phyloP scores from a whole-genome alignment of 192 early-diverging fungal genomes.

The Backusella parvicylindrica region DNA sequence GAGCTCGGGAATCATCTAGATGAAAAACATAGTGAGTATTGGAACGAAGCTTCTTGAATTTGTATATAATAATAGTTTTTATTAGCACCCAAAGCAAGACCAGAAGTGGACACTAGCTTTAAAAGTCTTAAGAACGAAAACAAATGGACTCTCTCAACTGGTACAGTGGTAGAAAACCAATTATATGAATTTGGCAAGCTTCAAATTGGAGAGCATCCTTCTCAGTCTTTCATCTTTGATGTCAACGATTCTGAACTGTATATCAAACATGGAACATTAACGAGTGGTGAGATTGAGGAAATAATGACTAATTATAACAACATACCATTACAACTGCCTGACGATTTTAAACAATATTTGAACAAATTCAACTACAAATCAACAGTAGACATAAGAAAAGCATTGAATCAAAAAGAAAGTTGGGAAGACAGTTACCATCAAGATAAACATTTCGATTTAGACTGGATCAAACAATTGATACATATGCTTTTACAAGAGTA shows the following conservation, averaged over 20 bases:
- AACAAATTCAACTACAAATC: conserved; percentile 12
- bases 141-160: conserved; percentile 8
- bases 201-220: conserved; percentile 13
- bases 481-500: not conserved
- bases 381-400: conserved; percentile 12
- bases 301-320: not conserved
- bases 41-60: conserved; percentile 7
- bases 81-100: conserved; percentile 11
- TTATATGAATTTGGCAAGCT: conserved; percentile 15
- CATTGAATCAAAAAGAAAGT: conserved; percentile 1
- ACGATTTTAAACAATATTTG: conserved; percentile 5
- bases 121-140: conserved; percentile 9
- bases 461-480: not conserved
- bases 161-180: conserved; percentile 10
- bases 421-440: not conserved
- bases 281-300: conserved; percentile 11
- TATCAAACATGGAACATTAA: conserved; percentile 15
- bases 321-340: conserved; percentile 2
- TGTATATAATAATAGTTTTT: conserved; percentile 5
- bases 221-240: conserved; percentile 16
- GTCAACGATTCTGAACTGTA: conserved; percentile 8
- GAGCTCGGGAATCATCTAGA: conserved; percentile 6
- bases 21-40: conserved; percentile 15
- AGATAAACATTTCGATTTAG: conserved; percentile 6
- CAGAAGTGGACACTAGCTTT: conserved; percentile 12